Percentiles rank a stretch among this genome's conserved stretches.
phyloP scores from a whole-genome alignment of 352 stramenopile species.

The Phytophthora pini region DNA sequence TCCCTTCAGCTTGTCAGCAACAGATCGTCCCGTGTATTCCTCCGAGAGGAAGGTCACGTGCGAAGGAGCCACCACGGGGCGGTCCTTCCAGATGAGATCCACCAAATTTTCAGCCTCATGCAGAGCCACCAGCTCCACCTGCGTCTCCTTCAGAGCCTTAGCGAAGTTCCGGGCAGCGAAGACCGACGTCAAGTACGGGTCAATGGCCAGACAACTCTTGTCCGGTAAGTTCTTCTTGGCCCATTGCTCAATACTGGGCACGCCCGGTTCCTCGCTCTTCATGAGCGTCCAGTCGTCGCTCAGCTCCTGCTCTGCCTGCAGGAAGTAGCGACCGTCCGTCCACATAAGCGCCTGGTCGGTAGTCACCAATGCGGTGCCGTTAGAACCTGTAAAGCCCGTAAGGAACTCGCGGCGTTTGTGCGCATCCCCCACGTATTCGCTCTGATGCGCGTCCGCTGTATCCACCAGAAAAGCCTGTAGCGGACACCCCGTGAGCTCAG shows the following conservation, averaged over 20 bases:
- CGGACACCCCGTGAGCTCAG: constrained; percentile 47
- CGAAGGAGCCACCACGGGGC: constrained; percentile 71
- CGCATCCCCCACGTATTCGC: constrained; percentile 97
- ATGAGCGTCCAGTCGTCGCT: constrained; percentile 95
- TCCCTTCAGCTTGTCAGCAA: constrained; percentile 91
- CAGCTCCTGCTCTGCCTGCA: constrained; percentile 96
- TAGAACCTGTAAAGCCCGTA: constrained; percentile 97
- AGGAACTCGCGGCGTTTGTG: constrained; percentile 97
- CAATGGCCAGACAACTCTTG: constrained; percentile 92
- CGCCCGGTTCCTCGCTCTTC: constrained; percentile 92
- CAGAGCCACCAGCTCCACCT: constrained; percentile 75
- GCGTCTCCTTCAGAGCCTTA: constrained; percentile 69
- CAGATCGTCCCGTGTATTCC: constrained; percentile 92
- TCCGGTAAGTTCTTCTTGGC: constrained; percentile 66
- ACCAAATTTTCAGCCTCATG: constrained; percentile 94
- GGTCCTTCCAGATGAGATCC: constrained; percentile 94
- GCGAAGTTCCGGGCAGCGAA: constrained; percentile 75
- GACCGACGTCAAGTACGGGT: constrained; percentile 95
- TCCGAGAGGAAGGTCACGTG: constrained; percentile 93
- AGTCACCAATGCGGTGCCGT: constrained; percentile 93
- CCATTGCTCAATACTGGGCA: constrained; percentile 92
- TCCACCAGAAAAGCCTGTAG: constrained; percentile 95
- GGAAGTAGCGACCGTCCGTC: constrained; percentile 98
- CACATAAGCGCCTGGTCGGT: constrained; percentile 93
- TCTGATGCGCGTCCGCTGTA: constrained; percentile 97